Base-by-base conservation (phyloP, 2,329 filamentous ascomycete species). In the Rhinocladiella similis region DNA sequence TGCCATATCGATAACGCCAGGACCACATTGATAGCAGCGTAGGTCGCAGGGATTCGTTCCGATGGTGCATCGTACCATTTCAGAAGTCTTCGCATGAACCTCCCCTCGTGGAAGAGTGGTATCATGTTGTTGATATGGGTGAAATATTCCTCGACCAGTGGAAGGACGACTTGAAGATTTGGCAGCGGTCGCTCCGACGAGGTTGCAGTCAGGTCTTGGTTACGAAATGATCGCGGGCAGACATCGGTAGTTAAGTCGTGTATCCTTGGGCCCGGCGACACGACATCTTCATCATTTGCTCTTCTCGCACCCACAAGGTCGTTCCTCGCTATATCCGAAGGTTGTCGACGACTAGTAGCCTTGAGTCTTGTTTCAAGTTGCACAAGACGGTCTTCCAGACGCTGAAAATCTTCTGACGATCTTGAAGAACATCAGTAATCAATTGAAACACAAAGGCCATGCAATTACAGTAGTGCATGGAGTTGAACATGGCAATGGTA, bases 21-120 rank as follows among this genome's bases (percentile, higher is more conserved):
- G 18, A 67, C 65, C 22, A 67, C 56, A 49, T 68, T 66, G 27
- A 68, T 66, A 14, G 65, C 65, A 50, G 65, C 66, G 63, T 65
- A 68, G 49, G 48, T 59, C n/a, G 36, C 35, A 27, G 29, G 35
- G 18, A n/a, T 19, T 19, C 12, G 36, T 19, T n/a, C 18, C 12
- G 20, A 19, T 14, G 38, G 16, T 10, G 16, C 43, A 19, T n/a
- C 18, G 18, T 51, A 25, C 36, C 33, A 51, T 13, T 36, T 41
- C 14, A 41, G 5, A 5, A 51, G 19, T n/a, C 12, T 29, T n/a
- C 38, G 38, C 36, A 51, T 51, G 36, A 51, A 51, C 16, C 22
- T 27, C 3, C 35, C 35, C 36, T 51, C 35, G 19, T 39, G 38
- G 20, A 51, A 51, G 16, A 51, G 38, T 4, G 49, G 49, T 3